Conservation (phyloP, 73 alveolate species). For the Uronychia binucleata region DNA sequence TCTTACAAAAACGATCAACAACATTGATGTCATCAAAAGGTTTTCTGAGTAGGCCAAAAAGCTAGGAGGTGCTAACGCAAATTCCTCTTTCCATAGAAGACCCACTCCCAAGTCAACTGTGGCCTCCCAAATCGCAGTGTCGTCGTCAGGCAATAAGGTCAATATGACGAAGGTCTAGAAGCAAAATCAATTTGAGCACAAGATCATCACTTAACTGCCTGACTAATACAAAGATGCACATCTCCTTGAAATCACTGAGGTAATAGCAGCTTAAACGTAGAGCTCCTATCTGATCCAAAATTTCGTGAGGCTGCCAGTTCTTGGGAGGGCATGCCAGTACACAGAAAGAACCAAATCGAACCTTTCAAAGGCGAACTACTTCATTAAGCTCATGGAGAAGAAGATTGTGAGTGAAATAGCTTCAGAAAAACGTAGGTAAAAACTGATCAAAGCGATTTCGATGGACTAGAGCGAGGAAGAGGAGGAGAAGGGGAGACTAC, state of each 20-base stretch:
- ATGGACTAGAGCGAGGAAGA: constrained; percentile 5
- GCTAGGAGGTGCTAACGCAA: too few relatives aligned
- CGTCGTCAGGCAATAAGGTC: too few relatives aligned
- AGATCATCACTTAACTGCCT: constrained; percentile 42
- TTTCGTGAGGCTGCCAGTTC: constrained; percentile 49
- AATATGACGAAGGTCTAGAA: constrained; percentile 11
- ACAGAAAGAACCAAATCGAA: constrained; percentile 42
- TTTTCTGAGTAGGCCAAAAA: constrained; percentile 4
- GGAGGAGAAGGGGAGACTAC: background rate
- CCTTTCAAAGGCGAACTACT: constrained; percentile 31
- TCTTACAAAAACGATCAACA: constrained; percentile 45
- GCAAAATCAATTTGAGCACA: constrained; percentile 40
- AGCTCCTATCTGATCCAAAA: constrained; percentile 47
- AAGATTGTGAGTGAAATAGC: background rate
- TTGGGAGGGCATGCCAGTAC: constrained; percentile 32
- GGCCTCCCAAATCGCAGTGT: too few relatives aligned
- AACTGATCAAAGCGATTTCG: background rate
- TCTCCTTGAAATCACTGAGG: constrained; percentile 53
- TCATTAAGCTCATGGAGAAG: constrained; percentile 22
- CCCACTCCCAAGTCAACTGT: too few relatives aligned
- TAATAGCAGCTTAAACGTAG: constrained; percentile 18
- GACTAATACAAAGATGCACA: constrained; percentile 44
- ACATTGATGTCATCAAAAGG: constrained; percentile 35
- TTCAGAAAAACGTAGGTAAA: background rate
- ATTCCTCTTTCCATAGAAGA: too few relatives aligned